Evolutionary conservation across 2,329 filamentous ascomycete genomes (phyloP).

Genomic region (Colletotrichum sp.): DNA sequence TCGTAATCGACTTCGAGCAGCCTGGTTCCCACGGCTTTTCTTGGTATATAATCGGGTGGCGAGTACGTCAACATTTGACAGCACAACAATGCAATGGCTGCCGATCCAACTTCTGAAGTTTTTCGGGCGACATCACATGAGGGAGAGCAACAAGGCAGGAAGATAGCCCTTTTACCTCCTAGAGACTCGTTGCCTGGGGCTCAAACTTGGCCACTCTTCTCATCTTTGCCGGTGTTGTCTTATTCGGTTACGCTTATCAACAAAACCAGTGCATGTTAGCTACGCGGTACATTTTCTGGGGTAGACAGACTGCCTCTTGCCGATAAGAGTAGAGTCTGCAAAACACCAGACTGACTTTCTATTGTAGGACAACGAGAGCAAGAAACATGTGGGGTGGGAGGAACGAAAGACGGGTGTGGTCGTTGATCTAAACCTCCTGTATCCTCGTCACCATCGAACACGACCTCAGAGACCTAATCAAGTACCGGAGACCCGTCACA

Average conservation of each 20-base stretch:
- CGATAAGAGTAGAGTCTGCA: neutral
- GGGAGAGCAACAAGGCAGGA: neutral
- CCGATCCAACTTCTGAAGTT: neutral
- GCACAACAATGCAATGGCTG: neutral
- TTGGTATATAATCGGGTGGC: neutral
- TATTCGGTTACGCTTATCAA: neutral
- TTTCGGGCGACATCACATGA: neutral
- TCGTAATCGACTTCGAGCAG: neutral
- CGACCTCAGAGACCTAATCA: neutral
- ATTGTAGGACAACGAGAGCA: no score
- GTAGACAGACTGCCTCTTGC: neutral
- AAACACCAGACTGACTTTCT: no score
- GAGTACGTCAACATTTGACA: neutral
- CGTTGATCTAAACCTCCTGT: neutral
- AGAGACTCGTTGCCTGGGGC: neutral
- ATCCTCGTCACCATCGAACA: neutral
- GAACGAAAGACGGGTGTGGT: no score
- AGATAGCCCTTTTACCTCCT: neutral
- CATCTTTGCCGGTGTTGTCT: neutral
- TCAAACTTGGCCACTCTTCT: neutral
- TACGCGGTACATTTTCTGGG: neutral
- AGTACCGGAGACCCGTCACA: neutral
- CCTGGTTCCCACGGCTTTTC: neutral
- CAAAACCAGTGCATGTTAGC: neutral
- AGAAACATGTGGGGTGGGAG: no score